These are phyloP conservation scores for Penicillium maclennaniae DNA, from an alignment of 495 filamentous ascomycete genomes.

Conservation along the genomic window DNA sequence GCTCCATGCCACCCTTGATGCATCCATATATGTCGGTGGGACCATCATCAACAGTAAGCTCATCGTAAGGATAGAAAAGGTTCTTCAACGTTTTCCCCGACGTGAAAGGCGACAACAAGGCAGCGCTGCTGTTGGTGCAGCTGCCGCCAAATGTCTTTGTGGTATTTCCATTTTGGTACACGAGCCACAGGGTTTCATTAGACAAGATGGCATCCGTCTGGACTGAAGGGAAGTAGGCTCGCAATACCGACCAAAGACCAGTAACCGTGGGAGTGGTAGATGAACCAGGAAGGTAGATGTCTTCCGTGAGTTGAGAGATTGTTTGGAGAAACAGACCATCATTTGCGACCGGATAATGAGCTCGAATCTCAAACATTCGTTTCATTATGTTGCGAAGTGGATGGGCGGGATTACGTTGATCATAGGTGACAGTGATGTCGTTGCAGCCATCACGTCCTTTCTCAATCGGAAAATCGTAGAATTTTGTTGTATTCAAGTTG, in stretches of 20 bases:
- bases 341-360: conserved; percentile 44
- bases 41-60: conserved; percentile 32
- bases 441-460: conserved; percentile 40
- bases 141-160: conserved; percentile 39
- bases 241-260: conserved; percentile 46
- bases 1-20: conserved; percentile 33
- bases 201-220: not conserved
- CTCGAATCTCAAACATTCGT: conserved; percentile 46
- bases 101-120: conserved; percentile 41
- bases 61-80: conserved; percentile 51
- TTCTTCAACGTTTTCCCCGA: conserved; percentile 44
- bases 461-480: conserved; percentile 44
- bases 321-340: conserved; percentile 44
- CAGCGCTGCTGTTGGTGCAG: conserved; percentile 33
- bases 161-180: conserved; percentile 47
- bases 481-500: conserved; percentile 41
- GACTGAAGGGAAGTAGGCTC: conserved; percentile 29
- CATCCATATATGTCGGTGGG: conserved; percentile 32
- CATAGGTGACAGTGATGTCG: conserved; percentile 46
- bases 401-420: conserved; percentile 52
- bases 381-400: conserved; percentile 46
- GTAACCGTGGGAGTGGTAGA: conserved; percentile 41
- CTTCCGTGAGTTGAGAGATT: conserved; percentile 39
- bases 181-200: conserved; percentile 46
- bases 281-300: conserved; percentile 44